phyloP scores from a whole-genome alignment of 2,329 filamentous ascomycete species.

The Aspergillus unguis region DNA sequence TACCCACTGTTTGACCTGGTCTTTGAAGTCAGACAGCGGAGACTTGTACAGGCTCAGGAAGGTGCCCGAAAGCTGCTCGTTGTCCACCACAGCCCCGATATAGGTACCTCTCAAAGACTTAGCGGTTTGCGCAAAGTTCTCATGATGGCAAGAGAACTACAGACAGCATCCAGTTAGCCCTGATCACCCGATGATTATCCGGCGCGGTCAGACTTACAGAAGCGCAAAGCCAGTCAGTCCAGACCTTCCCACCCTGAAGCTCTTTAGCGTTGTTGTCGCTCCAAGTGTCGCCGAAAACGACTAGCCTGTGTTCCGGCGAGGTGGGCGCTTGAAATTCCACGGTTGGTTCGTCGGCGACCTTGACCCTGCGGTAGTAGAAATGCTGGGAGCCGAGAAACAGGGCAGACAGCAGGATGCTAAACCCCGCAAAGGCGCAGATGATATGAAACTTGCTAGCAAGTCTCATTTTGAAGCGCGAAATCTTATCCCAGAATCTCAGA shows the following conservation, averaged over 20 bases:
- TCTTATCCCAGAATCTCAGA: neutral
- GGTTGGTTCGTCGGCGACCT: slow-evolving; percentile 15
- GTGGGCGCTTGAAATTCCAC: slow-evolving; percentile 20
- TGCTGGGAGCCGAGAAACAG: slow-evolving; percentile 27
- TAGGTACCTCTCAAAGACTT: slow-evolving; percentile 25
- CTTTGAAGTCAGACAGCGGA: slow-evolving; percentile 35
- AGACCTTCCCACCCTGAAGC: slow-evolving; percentile 27
- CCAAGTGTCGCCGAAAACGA: slow-evolving; percentile 42
- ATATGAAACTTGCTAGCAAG: slow-evolving; percentile 31
- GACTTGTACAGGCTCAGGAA: slow-evolving; percentile 25
- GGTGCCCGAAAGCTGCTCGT: slow-evolving; percentile 26
- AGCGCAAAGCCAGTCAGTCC: slow-evolving; percentile 38
- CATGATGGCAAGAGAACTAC: slow-evolving; percentile 34
- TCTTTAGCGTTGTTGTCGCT: slow-evolving; percentile 33
- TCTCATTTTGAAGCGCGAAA: slow-evolving; percentile 20
- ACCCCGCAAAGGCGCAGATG: slow-evolving; percentile 28
- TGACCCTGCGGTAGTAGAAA: slow-evolving; percentile 20
- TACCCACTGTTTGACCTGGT: slow-evolving; percentile 37
- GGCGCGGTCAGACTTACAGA: slow-evolving; percentile 24
- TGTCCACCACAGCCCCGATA: slow-evolving; percentile 34
- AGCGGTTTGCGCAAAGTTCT: slow-evolving; percentile 33
- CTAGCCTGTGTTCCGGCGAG: slow-evolving; percentile 29
- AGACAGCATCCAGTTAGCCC: slow-evolving; percentile 15
- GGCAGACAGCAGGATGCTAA: slow-evolving; percentile 29
- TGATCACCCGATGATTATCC: neutral